Evolutionary conservation across 441 rosid genomes (phyloP).

Genomic region (Sinapis alba): DNA sequence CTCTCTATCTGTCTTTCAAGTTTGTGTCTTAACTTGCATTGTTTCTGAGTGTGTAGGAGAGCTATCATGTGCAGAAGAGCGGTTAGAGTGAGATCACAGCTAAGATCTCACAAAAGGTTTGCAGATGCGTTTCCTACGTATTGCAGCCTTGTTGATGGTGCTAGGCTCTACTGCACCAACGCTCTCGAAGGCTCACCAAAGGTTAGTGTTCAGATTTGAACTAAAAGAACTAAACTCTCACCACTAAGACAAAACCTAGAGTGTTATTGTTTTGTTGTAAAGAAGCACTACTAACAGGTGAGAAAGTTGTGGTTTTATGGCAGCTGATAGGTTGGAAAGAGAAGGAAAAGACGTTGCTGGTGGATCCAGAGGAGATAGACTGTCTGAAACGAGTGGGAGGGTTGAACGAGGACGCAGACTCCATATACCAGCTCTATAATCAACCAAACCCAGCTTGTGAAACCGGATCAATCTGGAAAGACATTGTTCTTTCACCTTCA

Average conservation of each 20-base stretch:
- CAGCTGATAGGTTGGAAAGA: slow-evolving; percentile 97
- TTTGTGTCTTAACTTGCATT: slow-evolving; percentile 21
- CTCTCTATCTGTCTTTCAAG: not conserved
- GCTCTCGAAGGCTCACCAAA: slow-evolving; percentile 83
- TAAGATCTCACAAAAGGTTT: slow-evolving; percentile 88
- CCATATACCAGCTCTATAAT: slow-evolving; percentile 72
- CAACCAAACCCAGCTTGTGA: slow-evolving; percentile 62
- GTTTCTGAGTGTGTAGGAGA: slow-evolving; percentile 56
- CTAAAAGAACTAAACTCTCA: not conserved
- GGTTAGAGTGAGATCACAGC: slow-evolving; percentile 77
- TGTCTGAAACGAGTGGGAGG: slow-evolving; percentile 61
- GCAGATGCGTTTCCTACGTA: slow-evolving; percentile 80
- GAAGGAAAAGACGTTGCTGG: slow-evolving; percentile 75
- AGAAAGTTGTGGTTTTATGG: slow-evolving; percentile 31
- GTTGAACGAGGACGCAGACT: slow-evolving; percentile 76
- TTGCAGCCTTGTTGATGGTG: slow-evolving; percentile 75
- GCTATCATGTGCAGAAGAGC: slow-evolving; percentile 87
- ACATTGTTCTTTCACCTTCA: slow-evolving; percentile 85
- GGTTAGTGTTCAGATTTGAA: slow-evolving; percentile 43
- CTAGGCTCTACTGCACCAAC: slow-evolving; percentile 79
- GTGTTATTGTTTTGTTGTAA: not conserved
- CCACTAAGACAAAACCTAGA: not conserved
- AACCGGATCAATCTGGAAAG: slow-evolving; percentile 89
- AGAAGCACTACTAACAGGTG: slow-evolving; percentile 29
- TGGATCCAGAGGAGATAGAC: slow-evolving; percentile 85